A percentile compares a stretch with the other conserved stretches of the same genome.
phyloP scores from a whole-genome alignment of 148 eudicot genomes.

The Rhododendron ferrugineum region DNA sequence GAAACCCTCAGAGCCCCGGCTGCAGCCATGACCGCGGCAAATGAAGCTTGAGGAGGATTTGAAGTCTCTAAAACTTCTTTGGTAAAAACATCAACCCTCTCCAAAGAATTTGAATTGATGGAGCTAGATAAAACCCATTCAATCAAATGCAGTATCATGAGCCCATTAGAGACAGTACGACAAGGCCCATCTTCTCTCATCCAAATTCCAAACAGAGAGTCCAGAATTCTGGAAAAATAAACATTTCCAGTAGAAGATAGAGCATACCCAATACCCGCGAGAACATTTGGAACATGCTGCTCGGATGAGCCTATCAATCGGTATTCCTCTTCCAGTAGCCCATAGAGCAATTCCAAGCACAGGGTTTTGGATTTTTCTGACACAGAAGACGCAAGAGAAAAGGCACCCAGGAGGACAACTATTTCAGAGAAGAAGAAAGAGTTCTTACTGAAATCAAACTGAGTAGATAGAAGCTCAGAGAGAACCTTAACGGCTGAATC shows the following conservation, averaged over 20 bases:
- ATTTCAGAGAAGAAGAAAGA: conserved; percentile 48
- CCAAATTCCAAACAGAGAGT: conserved; percentile 56
- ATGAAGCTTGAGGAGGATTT: conserved; percentile 32
- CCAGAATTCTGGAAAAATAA: conserved; percentile 44
- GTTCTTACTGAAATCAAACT: conserved; percentile 27
- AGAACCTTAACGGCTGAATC: conserved; percentile 44
- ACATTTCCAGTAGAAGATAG: conserved; percentile 48
- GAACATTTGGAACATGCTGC: conserved; percentile 41
- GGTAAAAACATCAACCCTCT: conserved; percentile 39
- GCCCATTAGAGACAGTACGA: conserved; percentile 49
- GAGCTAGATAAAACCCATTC: conserved; percentile 74
- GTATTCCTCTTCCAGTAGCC: conserved; percentile 51
- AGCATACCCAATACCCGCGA: conserved; percentile 90
- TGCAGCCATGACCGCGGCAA: conserved; percentile 71
- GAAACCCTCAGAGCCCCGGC: conserved; percentile 77
- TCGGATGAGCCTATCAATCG: conserved; percentile 36
- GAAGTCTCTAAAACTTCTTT: conserved; percentile 40
- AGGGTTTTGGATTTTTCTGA: conserved; percentile 44
- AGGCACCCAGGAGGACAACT: conserved; percentile 68
- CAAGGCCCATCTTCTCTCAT: conserved; percentile 33
- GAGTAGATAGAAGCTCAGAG: conserved; percentile 31
- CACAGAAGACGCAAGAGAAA: conserved; percentile 44
- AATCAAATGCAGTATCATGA: conserved; percentile 72
- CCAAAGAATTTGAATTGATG: conserved; percentile 34
- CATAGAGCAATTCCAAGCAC: conserved; percentile 59